These are phyloP conservation scores for Brassica balearica DNA, from an alignment of 441 rosid genomes.

Conservation along the genomic window DNA sequence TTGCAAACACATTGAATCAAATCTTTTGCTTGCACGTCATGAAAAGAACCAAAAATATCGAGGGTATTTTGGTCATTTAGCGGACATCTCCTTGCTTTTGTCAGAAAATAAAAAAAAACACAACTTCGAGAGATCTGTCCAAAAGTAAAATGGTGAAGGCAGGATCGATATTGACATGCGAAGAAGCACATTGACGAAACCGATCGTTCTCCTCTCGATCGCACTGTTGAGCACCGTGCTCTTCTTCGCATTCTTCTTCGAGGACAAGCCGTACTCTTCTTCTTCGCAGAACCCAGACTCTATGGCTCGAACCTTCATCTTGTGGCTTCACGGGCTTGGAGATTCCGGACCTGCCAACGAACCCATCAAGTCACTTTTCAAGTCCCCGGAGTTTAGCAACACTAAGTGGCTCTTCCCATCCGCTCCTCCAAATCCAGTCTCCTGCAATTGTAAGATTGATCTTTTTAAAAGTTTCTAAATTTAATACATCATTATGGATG, in stretches of 20 bases:
- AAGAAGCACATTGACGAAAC: conserved; percentile 35
- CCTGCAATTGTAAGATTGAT: conserved; percentile 68
- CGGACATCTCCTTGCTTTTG: neutral
- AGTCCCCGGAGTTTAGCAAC: conserved; percentile 57
- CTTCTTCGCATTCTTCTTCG: conserved; percentile 46
- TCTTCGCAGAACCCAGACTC: conserved; percentile 22
- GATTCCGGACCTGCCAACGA: conserved; percentile 94
- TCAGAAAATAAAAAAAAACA: neutral
- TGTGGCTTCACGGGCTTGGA: conserved; percentile 92
- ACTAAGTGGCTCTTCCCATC: conserved; percentile 87
- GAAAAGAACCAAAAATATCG: neutral
- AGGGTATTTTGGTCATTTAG: conserved; percentile 25
- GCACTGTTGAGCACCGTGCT: conserved; percentile 31
- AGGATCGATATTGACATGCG: conserved; percentile 40
- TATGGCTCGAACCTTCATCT: conserved; percentile 74
- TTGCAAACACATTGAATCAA: too few relatives aligned
- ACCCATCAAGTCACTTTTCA: conserved; percentile 74
- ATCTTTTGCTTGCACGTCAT: too few relatives aligned
- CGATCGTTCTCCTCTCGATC: conserved; percentile 47
- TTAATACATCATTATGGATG: neutral
- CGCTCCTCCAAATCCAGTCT: conserved; percentile 75
- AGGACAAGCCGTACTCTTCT: conserved; percentile 40
- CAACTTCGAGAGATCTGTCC: conserved; percentile 11
- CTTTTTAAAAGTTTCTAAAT: neutral
- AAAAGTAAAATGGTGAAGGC: conserved; percentile 37